Base-by-base conservation (phyloP, 495 filamentous ascomycete genomes). In the Penicillium soppii region DNA sequence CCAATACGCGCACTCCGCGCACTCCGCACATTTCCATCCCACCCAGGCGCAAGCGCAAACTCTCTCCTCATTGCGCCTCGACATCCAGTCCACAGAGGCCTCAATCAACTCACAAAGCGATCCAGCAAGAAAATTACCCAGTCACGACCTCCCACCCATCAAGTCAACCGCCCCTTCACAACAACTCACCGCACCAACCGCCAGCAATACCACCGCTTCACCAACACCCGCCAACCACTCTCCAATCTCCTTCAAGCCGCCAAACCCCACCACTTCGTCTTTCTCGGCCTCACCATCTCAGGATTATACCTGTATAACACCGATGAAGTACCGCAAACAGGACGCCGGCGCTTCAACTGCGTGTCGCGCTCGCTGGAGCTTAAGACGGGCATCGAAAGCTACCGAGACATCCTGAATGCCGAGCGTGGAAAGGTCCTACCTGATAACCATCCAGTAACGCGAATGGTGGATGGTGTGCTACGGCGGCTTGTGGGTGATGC, bases 301-400 rank as follows among this genome's bases (percentile, higher is more conserved):
- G 69, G 65, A 21, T 83, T 92, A 62, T 92, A 92, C 68, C 68
- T 87, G 38, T 77, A 73, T 60, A 86, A 95, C 58, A 70, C 87
- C 9, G 90, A 97, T 56, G 81, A 76, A 7, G 91, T 96, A 12
- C 90, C 91, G 68, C 67, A 90, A 33, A 86, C 85, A 7, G 87
- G 88, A 3, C 84, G 92, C 16, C 80, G 79, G 43, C 83, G 92
- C 32, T 97, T 97, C 75, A 96, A 92, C 59, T 82, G 85, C 53
- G 72, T 91, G 30, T 79, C 78, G 26, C 66, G 77, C 17, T 57
- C 70, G n/a, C 65, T 59, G 1, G 85, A 92, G 55, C 66, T 74
- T 20, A 58, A 71, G 13, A 69, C 85, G 43, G 78, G 75, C n/a
- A 61, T 74, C 20, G 58, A 80, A 43, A 72, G 71, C 54, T 84